These are phyloP conservation scores for Termitomyces sp. DNA, from an alignment of 768 basidiomycete genomes.

Conservation along the genomic window DNA sequence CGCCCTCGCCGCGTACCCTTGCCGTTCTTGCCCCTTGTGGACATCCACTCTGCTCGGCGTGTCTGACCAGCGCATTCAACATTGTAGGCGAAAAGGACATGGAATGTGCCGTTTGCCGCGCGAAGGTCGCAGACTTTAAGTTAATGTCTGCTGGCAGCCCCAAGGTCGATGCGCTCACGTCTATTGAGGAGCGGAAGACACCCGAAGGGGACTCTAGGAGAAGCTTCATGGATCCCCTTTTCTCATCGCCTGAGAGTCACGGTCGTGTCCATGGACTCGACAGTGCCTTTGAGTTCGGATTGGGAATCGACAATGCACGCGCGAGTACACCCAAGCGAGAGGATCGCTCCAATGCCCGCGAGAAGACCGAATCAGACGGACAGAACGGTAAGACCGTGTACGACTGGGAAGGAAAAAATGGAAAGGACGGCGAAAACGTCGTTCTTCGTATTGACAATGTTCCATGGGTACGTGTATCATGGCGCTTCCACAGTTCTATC, in stretches of 20 bases:
- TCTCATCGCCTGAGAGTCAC: constrained; percentile 29
- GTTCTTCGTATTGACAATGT: constrained; percentile 87
- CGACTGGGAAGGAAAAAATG: constrained; percentile 5
- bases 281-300: constrained; percentile 39
- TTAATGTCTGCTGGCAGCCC: constrained; percentile 28
- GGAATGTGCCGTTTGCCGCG: constrained; percentile 78
- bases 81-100: constrained; percentile 90
- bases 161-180: constrained; percentile 4
- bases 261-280: constrained; percentile 26
- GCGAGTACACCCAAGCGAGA: constrained; percentile 42
- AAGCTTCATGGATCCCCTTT: constrained; percentile 31
- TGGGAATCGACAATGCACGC: constrained; percentile 30
- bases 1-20: constrained; percentile 36
- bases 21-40: constrained; percentile 72
- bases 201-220: constrained; percentile 9
- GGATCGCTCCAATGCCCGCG: constrained; percentile 9
- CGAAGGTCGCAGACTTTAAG: constrained; percentile 66
- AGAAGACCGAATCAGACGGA: constrained; percentile 1
- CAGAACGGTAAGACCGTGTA: constrained; percentile 8
- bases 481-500: background rate
- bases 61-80: constrained; percentile 82
- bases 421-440: constrained; percentile 37
- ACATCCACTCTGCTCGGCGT: constrained; percentile 76
- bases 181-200: constrained; percentile 13
- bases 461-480: constrained; percentile 62